phyloP scores from a whole-genome alignment of 2,329 filamentous ascomycete genomes.

The Mollisiaceae sp. region DNA sequence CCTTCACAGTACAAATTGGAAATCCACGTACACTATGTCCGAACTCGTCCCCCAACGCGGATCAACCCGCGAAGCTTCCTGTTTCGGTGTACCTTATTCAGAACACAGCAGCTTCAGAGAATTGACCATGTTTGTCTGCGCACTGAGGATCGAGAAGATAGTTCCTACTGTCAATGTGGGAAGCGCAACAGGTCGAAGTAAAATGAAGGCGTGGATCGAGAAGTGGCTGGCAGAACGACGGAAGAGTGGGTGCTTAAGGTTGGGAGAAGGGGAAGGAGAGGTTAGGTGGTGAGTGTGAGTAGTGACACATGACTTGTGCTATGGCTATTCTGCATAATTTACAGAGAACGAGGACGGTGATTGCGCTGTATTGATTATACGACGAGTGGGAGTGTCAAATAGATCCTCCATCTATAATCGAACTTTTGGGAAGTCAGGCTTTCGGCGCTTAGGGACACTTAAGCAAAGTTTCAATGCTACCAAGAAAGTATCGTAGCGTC shows the following conservation, averaged over 20 bases:
- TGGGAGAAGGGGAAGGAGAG: slow-evolving; percentile 38
- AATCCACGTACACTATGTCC: slow-evolving; percentile 69
- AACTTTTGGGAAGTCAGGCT: neutral
- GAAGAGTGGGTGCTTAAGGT: slow-evolving; percentile 56
- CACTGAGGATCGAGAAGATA: slow-evolving; percentile 83
- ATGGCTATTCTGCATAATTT: neutral
- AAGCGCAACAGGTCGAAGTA: slow-evolving; percentile 58
- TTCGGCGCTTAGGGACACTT: too few relatives aligned
- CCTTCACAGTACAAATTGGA: slow-evolving; percentile 69
- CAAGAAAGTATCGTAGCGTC: neutral
- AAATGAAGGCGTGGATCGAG: slow-evolving; percentile 70
- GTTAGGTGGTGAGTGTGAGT: slow-evolving; percentile 35
- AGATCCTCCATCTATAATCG: neutral
- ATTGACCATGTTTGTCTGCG: slow-evolving; percentile 90
- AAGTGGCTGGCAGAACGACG: slow-evolving; percentile 64
- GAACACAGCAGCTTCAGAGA: slow-evolving; percentile 97
- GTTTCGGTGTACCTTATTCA: slow-evolving; percentile 93
- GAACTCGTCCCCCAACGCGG: slow-evolving; percentile 85
- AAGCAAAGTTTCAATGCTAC: neutral
- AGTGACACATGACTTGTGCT: neutral
- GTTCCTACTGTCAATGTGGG: slow-evolving; percentile 91
- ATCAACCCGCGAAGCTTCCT: slow-evolving; percentile 80
- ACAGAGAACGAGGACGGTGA: neutral
- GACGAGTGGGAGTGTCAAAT: neutral
- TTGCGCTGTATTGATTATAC: neutral